Base-by-base conservation (phyloP, 2,329 filamentous ascomycete species). In the Nigrograna mackinnonii region DNA sequence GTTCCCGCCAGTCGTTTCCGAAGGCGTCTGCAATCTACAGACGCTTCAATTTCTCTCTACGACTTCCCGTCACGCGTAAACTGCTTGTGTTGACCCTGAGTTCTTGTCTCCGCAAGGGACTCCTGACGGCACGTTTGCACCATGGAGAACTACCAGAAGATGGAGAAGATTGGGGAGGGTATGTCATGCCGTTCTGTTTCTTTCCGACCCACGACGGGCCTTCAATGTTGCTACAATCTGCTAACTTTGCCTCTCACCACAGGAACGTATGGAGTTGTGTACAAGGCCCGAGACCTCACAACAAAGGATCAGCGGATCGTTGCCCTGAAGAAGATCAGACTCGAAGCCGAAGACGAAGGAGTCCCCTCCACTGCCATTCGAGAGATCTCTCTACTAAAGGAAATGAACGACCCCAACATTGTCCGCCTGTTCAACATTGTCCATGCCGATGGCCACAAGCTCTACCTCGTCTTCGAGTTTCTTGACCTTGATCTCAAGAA, bases 81-180 rank as follows among this genome's bases (percentile, higher is more conserved):
- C 38, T 18, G 33, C 13, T 6, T 6, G 36, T 26, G 36, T 38
- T 18, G 7, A 30, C 22, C 4, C 22, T 18, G 6, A 18, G n/a
- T 20, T n/a, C n/a, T n/a, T n/a, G n/a, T n/a, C n/a, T n/a, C n/a
- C n/a, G n/a, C n/a, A n/a, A 16, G 7, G 22, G 18, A 20, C 34
- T 36, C 34, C n/a, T 36, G 2, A 12, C 34, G 9, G 18, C 34
- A 7, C 16, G 6, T 36, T 36, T 36, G 11, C 41, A 68, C 47
- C 55, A 95, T 96, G 91, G 90, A 96, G 72, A 95, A 95, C 74
- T 96, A 96, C 71, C 89, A 95, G 74, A 95, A 95, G 76, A 82
- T 96, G 64, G 91, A 96, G 77, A 96, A 96, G 79, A 91, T 96
- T 63, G 91, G 91, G 71, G 91, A 96, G 82, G 91, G 91, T 94